Base-by-base conservation (phyloP, 2,329 filamentous ascomycete genomes). In the Pseudogymnoascus sp. region DNA sequence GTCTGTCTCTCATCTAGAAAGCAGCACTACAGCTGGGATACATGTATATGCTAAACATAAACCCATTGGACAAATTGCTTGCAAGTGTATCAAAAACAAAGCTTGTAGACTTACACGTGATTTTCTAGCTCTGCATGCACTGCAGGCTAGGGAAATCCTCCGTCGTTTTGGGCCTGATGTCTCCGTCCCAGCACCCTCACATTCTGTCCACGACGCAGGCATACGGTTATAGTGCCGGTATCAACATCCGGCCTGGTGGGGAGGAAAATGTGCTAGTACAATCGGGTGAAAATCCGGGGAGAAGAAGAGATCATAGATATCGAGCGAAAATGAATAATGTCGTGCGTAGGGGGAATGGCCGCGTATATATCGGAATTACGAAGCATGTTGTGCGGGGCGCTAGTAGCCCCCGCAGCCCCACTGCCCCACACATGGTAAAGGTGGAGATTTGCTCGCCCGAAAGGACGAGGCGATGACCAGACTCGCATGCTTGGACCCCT, bases 91-190 rank as follows among this genome's bases (percentile, higher is more conserved):
- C 37, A 39, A 39, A 39, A 41, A 35, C 29, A 59, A 62, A 43
- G 26, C 33, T 49, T 21, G 41, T 35, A 8, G 21, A 61, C 67
- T 41, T 64, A 72, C 70, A 65, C 70, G 68, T 60, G 70, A 72
- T 58, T 72, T 72, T 62, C 76, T 73, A 31, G 73, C 69, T 41
- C 72, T 71, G 62, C 75, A 77, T 19, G 72, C 70, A 65, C 74
- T 74, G 60, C 75, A 77, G 35, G 75, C 75, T 31, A 77, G 61
- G 38, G 74, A 71, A 7, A 77, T 72, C 19, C 75, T 68, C 14
- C 75, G 71, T 14, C 75, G 69, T 64, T 77, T 77, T 23, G 31
- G 37, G 59, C 31, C 23, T 29, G 31, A 38, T 29, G 39, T 35
- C 43, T 37, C 39, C 39, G 63, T 64, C 14, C 63, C 26, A 6